Evolutionary conservation across 106 monocot species (phyloP), one percentile per base, ranked within the genome.

Genomic region (Dioscorea alata): DNA sequence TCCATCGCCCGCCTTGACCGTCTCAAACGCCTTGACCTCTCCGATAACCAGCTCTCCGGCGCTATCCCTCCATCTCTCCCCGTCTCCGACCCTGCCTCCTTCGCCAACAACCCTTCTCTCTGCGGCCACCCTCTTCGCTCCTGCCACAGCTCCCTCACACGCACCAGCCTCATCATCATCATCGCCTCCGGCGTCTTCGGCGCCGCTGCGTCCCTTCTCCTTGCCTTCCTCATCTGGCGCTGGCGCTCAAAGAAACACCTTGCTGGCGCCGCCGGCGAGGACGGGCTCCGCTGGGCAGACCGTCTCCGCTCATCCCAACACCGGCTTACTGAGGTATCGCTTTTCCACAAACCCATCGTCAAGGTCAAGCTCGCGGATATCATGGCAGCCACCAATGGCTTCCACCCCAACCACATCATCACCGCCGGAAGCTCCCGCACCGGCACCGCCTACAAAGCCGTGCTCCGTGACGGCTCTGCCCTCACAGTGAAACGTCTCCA

Each of bases 311-410:
- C 69, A 17, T 69, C 63, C 10, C 69, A 69, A n/a, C 61, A 59
- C 49, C 56, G 78, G 19, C 52, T 73, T 35, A 34, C 63, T 6
- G 54, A 49, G 0, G 78, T 78, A 0, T 78, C 78, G 12, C 56
- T 78, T 19, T 78, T 73, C 31, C 73, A 73, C 64, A 91, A 95
- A 65, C 91, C 88, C 0, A 86, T 95, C 34, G 86, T 91, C 16
- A 95, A 95, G 86, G 79, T 91, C 34, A 88, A 84, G 73, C 72
- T 95, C 16, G 85, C 86, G 15, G 88, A 95, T 70, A 67, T 95
- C 66, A 81, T 91, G 85, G 78, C 81, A 5, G 95, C 85, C 20
- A 95, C 91, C 12, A 50, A 62, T 19, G 88, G 86, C 14, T 95
- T 95, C 64, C 68, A 82, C 23, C 70, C 81, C 4, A 57, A 74